Conservation (phyloP, 768 basidiomycete genomes). For the Coprinellus aureogranulatus region DNA sequence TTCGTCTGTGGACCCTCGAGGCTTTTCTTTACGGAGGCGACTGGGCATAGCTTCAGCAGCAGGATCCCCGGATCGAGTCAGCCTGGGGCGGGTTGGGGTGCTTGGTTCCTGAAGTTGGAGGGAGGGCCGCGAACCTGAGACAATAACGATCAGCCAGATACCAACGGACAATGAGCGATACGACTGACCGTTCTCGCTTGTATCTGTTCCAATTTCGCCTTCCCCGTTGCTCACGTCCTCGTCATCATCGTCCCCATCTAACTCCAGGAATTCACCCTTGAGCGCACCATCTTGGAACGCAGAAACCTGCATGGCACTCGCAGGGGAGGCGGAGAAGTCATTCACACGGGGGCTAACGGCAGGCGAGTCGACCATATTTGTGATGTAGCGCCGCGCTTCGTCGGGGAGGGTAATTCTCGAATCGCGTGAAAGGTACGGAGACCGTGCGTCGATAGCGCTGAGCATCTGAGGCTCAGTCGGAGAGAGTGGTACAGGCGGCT, state of each 20-base stretch:
- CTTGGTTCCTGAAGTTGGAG: conserved; percentile 10
- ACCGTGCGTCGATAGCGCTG: conserved; percentile 31
- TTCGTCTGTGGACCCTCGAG: conserved; percentile 47
- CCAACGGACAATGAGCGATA: neutral
- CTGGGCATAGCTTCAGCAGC: conserved; percentile 15
- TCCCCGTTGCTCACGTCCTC: conserved; percentile 39
- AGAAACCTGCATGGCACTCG: conserved; percentile 1
- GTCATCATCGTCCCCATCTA: conserved; percentile 52
- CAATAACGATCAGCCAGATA: neutral
- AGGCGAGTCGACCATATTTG: conserved; percentile 66
- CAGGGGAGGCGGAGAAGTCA: conserved; percentile 29
- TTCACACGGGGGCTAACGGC: conserved; percentile 49
- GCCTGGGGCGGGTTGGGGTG: conserved; percentile 4
- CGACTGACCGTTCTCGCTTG: neutral
- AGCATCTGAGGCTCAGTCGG: conserved; percentile 29
- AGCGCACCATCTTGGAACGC: conserved; percentile 12
- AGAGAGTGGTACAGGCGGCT: conserved; percentile 17
- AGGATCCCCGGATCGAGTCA: conserved; percentile 5
- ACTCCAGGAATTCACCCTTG: conserved; percentile 64
- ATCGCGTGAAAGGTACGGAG: conserved; percentile 50
- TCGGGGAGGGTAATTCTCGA: conserved; percentile 73
- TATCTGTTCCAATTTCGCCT: conserved; percentile 29
- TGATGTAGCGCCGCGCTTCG: conserved; percentile 72
- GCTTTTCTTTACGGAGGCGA: conserved; percentile 25
- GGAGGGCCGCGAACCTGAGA: neutral